These are phyloP conservation scores for Solidago caesia DNA, from an alignment of 129 eudicot species.

Conservation along the genomic window DNA sequence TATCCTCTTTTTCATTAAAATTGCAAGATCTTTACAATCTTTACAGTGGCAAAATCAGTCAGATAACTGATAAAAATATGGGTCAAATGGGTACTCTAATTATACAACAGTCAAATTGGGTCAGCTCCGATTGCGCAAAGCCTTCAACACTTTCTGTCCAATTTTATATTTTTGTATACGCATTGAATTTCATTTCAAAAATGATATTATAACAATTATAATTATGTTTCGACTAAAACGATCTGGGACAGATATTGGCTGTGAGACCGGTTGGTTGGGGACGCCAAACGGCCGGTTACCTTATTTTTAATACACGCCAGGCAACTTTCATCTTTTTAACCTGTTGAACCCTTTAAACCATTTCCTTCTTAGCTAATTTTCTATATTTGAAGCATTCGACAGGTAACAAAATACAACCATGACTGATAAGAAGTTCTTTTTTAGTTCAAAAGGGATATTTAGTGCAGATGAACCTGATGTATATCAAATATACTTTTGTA, in stretches of 20 bases:
- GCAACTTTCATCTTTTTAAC: too few relatives aligned
- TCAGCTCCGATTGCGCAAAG: background rate
- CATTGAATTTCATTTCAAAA: background rate
- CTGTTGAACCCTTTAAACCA: background rate
- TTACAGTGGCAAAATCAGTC: background rate
- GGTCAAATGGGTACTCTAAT: background rate
- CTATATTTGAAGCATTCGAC: background rate
- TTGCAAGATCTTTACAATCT: background rate
- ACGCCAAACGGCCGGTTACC: too few relatives aligned
- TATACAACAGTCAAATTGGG: background rate
- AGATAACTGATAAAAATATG: background rate
- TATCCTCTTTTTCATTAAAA: background rate
- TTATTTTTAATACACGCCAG: too few relatives aligned
- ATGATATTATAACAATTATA: background rate
- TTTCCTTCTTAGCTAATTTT: background rate
- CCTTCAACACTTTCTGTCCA: conserved; percentile 1
- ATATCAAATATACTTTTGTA: background rate
- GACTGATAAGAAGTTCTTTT: background rate
- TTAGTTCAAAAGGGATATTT: background rate
- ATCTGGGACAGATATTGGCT: background rate
- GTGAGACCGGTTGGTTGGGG: too few relatives aligned
- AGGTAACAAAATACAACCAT: background rate
- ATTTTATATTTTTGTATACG: background rate
- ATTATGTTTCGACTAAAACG: background rate
- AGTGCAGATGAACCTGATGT: background rate